These are phyloP conservation scores for Stenocarpella maydis DNA, from an alignment of 2,329 filamentous ascomycete species.

Conservation along the genomic window DNA sequence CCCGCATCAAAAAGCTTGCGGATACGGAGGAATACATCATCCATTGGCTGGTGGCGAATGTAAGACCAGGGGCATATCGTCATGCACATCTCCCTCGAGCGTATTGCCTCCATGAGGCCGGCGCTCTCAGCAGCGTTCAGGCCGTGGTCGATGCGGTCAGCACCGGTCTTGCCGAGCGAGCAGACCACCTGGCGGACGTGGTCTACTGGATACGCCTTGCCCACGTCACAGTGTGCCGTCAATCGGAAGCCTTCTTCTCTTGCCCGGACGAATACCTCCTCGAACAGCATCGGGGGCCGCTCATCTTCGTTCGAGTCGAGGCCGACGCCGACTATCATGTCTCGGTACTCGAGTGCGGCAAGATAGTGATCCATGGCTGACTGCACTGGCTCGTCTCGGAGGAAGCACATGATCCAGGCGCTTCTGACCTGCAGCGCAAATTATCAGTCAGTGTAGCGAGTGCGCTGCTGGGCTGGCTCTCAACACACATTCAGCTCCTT, in stretches of 20 bases:
- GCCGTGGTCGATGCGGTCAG: conserved; percentile 53
- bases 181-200: conserved; percentile 51
- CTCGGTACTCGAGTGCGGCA: conserved; percentile 49
- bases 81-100: conserved; percentile 46
- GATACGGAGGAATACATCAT: conserved; percentile 54
- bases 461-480: background rate
- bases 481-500: conserved; percentile 38
- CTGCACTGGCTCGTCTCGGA: conserved; percentile 50
- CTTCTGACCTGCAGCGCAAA: conserved; percentile 37
- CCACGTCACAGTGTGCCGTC: conserved; percentile 61
- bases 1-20: conserved; percentile 52
- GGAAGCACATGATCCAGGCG: conserved; percentile 53
- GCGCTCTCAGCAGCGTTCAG: conserved; percentile 48
- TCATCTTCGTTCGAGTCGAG: conserved; percentile 56
- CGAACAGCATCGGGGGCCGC: conserved; percentile 54
- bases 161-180: conserved; percentile 43
- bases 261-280: conserved; percentile 48
- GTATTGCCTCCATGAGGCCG: conserved; percentile 45
- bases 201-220: conserved; percentile 55
- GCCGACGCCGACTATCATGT: conserved; percentile 48
- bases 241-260: conserved; percentile 51
- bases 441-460: background rate
- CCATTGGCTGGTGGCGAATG: conserved; percentile 51
- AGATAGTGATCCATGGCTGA: conserved; percentile 50
- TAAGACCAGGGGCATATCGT: conserved; percentile 53